phyloP scores from a whole-genome alignment of 805 yeast genomes.

The Saturnispora mendoncae region DNA sequence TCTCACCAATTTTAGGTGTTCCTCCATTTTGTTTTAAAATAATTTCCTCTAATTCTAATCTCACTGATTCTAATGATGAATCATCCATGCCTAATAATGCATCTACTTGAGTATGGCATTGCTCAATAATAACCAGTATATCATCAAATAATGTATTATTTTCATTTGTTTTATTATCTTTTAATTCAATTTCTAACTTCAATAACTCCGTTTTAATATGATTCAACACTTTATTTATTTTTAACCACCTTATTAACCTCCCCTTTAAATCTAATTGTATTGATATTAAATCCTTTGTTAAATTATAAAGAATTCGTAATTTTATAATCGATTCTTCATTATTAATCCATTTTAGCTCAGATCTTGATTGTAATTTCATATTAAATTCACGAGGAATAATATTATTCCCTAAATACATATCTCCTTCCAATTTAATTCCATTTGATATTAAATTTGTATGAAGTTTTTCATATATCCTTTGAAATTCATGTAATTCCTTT shows the following conservation, averaged over 20 bases:
- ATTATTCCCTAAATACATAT: conserved; percentile 12
- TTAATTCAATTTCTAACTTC: neutral
- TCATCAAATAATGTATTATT: neutral
- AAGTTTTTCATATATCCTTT: conserved; percentile 26
- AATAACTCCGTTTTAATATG: neutral
- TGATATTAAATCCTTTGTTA: conserved; percentile 33
- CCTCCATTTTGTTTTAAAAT: conserved; percentile 6
- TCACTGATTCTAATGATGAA: neutral
- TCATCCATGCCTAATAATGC: conserved; percentile 6
- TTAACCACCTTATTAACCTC: conserved; percentile 6
- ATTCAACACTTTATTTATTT: conserved; percentile 4
- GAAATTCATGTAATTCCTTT: conserved; percentile 33
- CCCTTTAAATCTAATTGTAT: conserved; percentile 25
- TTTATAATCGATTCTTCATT: neutral
- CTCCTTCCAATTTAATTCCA: conserved; percentile 30
- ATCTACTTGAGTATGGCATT: conserved; percentile 11
- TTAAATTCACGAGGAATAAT: neutral
- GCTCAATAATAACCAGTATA: neutral
- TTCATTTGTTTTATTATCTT: neutral
- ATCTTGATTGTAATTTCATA: neutral
- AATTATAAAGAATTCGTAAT: neutral
- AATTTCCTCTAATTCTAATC: conserved; percentile 4
- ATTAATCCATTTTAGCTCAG: neutral
- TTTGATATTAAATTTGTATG: conserved; percentile 21
- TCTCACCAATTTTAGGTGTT: neutral